A percentile compares a stretch with the other conserved stretches of the same genome.
Conservation (phyloP, 108 stramenopile species). For the Cylindrotheca fusiformis region DNA sequence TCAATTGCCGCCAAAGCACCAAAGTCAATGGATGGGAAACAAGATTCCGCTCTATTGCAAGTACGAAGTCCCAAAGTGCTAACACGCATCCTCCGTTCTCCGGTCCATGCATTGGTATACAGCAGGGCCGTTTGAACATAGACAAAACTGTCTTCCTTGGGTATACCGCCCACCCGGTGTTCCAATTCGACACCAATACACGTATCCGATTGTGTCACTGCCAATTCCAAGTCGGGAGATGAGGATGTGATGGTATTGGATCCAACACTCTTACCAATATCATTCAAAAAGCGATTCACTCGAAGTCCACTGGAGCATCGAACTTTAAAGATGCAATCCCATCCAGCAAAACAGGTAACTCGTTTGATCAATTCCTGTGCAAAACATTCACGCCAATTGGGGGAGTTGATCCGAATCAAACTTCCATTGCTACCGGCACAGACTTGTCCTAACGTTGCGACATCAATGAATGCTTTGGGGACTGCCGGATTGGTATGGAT, state of each 20-base stretch:
- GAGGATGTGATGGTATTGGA: conserved; percentile 8
- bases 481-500: conserved; percentile 45
- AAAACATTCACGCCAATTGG: conserved; percentile 45
- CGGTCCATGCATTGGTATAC: conserved; percentile 67
- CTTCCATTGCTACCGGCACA: conserved; percentile 69
- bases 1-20: conserved; percentile 48
- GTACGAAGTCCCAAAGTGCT: conserved; percentile 71
- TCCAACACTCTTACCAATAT: conserved; percentile 4
- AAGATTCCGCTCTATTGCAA: conserved; percentile 32
- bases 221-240: conserved; percentile 62
- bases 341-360: conserved; percentile 26
- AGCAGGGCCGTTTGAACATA: conserved; percentile 79
- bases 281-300: conserved; percentile 47
- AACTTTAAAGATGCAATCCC: conserved; percentile 80
- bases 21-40: conserved; percentile 64
- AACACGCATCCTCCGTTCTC: conserved; percentile 73
- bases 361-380: conserved; percentile 43
- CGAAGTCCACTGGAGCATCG: conserved; percentile 71
- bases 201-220: conserved; percentile 59
- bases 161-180: conserved; percentile 73
- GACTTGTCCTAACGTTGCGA: conserved; percentile 69
- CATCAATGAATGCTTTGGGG: conserved; percentile 57
- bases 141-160: conserved; percentile 38
- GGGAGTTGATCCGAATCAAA: conserved; percentile 53
- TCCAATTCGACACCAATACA: conserved; percentile 64